phyloP scores from a whole-genome alignment of 208 protist species.

The Naegleria lovaniensis region DNA sequence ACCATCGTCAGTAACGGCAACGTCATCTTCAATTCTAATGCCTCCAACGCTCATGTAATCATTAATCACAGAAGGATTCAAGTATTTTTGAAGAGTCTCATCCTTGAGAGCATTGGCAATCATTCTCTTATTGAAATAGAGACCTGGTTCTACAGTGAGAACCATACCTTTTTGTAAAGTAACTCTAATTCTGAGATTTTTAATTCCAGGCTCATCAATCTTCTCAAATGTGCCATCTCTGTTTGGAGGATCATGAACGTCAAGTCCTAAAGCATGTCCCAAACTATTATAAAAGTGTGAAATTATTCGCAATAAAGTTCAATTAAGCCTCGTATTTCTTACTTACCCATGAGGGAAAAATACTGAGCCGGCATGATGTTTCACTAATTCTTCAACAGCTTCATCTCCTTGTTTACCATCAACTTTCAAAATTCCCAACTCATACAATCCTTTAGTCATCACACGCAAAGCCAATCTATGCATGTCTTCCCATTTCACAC shows the following conservation, averaged over 20 bases:
- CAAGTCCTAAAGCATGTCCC: slow-evolving; percentile 86
- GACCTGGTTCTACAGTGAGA: slow-evolving; percentile 93
- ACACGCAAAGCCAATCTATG: slow-evolving; percentile 79
- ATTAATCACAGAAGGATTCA: slow-evolving; percentile 74
- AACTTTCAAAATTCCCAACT: slow-evolving; percentile 65
- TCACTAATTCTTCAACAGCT: slow-evolving; percentile 76
- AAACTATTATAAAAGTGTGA: slow-evolving; percentile 44
- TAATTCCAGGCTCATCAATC: slow-evolving; percentile 62
- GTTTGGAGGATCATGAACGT: slow-evolving; percentile 79
- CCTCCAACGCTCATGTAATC: slow-evolving; percentile 82
- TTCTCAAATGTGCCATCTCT: slow-evolving; percentile 53
- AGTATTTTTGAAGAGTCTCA: slow-evolving; percentile 55
- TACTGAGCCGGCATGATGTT: slow-evolving; percentile 74
- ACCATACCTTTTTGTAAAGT: slow-evolving; percentile 79
- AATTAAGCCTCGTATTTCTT: slow-evolving; percentile 11
- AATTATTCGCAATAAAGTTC: neutral
- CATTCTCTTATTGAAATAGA: slow-evolving; percentile 74
- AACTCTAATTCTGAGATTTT: slow-evolving; percentile 73
- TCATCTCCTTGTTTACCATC: slow-evolving; percentile 24
- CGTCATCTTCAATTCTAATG: slow-evolving; percentile 95
- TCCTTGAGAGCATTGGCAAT: slow-evolving; percentile 68
- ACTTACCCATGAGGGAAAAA: slow-evolving; percentile 88
- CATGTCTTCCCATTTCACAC: slow-evolving; percentile 86
- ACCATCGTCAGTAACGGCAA: slow-evolving; percentile 80
- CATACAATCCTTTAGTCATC: slow-evolving; percentile 68